These are phyloP conservation scores for Kwoniella shandongensis DNA, from an alignment of 768 basidiomycete species.

Conservation along the genomic window DNA sequence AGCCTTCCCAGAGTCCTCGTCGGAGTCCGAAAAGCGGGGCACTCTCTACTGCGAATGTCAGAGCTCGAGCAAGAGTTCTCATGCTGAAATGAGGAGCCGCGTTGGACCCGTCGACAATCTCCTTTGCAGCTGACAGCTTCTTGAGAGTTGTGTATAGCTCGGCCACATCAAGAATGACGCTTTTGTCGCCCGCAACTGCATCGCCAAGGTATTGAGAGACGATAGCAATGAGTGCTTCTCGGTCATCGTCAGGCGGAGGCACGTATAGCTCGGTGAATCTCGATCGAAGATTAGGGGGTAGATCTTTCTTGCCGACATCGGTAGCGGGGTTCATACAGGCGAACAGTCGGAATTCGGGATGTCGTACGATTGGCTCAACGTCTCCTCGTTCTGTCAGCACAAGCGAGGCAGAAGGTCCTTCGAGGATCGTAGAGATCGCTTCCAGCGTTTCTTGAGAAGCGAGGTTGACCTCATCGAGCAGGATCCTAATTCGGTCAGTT, in stretches of 20 bases:
- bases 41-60: conserved; percentile 84
- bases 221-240: conserved; percentile 82
- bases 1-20: conserved; percentile 91
- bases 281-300: conserved; percentile 82
- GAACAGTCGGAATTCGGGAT: conserved; percentile 92
- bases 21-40: conserved; percentile 74
- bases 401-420: conserved; percentile 81
- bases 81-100: conserved; percentile 93
- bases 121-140: conserved; percentile 66
- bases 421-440: conserved; percentile 81
- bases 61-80: conserved; percentile 86
- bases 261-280: conserved; percentile 96
- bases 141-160: conserved; percentile 87
- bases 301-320: conserved; percentile 96
- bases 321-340: conserved; percentile 99
- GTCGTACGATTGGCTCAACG: conserved; percentile 81
- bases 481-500: conserved; percentile 62
- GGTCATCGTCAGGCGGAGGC: conserved; percentile 87
- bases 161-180: conserved; percentile 82
- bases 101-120: conserved; percentile 90
- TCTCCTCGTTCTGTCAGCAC: conserved; percentile 91
- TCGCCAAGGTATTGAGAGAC: conserved; percentile 85
- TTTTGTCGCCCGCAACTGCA: conserved; percentile 77
- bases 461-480: conserved; percentile 94
- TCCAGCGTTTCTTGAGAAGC: conserved; percentile 93